Conservation (phyloP, 768 basidiomycete species). For the Termitomyces sp. region DNA sequence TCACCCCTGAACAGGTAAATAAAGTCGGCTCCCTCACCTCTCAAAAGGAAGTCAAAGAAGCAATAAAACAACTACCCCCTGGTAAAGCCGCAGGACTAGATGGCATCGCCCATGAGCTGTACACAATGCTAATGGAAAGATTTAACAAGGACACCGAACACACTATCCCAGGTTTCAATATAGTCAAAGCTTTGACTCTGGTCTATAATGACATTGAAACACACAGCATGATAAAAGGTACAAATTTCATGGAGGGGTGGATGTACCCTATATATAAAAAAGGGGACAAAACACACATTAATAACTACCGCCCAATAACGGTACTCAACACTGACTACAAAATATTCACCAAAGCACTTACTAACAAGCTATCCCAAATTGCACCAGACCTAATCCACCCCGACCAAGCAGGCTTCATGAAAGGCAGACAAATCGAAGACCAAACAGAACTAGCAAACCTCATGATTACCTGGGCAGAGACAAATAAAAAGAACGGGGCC, state of each 20-base stretch:
- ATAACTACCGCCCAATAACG: slow-evolving; percentile 3
- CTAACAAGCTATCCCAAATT: not conserved
- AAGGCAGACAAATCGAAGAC: slow-evolving; percentile 1
- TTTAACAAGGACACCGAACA: slow-evolving; percentile 13
- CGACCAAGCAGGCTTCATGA: slow-evolving; percentile 7
- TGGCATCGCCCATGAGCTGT: slow-evolving; percentile 22
- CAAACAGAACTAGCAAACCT: slow-evolving; percentile 2
- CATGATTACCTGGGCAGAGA: not conserved
- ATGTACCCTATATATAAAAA: slow-evolving; percentile 10
- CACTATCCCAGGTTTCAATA: not conserved
- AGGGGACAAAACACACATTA: not conserved
- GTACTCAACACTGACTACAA: slow-evolving; percentile 8
- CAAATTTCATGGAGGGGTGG: slow-evolving; percentile 4
- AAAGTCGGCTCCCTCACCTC: not conserved
- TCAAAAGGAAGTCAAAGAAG: slow-evolving; percentile 10
- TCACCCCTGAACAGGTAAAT: not conserved
- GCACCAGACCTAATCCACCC: not conserved
- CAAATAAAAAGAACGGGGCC: not conserved
- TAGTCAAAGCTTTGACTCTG: not conserved
- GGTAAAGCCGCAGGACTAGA: slow-evolving; percentile 22
- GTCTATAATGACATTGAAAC: slow-evolving; percentile 6
- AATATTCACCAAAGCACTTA: slow-evolving; percentile 7
- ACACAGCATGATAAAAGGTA: not conserved
- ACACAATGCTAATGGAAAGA: too few relatives aligned
- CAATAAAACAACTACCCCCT: slow-evolving; percentile 12